A percentile compares a stretch with the other conserved stretches of the same genome.
phyloP scores from a whole-genome alignment of 768 basidiomycete species.

The Termitomyces sp. region DNA sequence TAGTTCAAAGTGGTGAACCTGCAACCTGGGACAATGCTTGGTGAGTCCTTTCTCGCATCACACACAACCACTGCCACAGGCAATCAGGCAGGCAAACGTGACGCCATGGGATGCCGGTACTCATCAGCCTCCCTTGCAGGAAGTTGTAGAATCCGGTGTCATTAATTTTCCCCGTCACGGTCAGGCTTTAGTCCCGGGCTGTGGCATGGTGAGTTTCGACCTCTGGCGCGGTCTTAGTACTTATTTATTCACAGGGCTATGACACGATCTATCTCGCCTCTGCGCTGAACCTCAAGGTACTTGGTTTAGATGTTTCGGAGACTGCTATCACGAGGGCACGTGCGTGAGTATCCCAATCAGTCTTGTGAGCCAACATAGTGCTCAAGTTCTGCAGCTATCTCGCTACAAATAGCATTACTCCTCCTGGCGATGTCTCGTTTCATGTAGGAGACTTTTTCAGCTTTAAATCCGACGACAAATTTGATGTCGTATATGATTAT shows the following conservation, averaged over 20 bases:
- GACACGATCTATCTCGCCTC: conserved; percentile 54
- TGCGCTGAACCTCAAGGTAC: conserved; percentile 37
- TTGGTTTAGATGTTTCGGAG: conserved; percentile 52
- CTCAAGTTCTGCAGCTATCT: background rate
- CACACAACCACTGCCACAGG: background rate
- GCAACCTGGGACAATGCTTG: conserved; percentile 23
- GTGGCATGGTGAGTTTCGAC: conserved; percentile 36
- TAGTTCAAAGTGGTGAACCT: conserved; percentile 19
- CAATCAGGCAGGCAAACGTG: conserved; percentile 35
- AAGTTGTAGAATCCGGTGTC: conserved; percentile 39
- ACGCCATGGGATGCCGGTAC: conserved; percentile 63
- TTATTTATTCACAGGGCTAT: conserved; percentile 40
- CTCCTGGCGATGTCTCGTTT: conserved; percentile 30
- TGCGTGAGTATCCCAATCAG: conserved; percentile 18
- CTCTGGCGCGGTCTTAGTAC: background rate
- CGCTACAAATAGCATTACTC: background rate
- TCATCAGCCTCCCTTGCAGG: conserved; percentile 47
- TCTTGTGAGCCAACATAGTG: background rate
- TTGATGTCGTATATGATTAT: conserved; percentile 64
- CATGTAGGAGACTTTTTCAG: conserved; percentile 50
- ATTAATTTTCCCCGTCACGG: conserved; percentile 35
- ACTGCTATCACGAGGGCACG: conserved; percentile 46
- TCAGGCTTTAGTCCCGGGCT: conserved; percentile 34
- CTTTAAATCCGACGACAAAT: conserved; percentile 29
- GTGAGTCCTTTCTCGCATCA: too few relatives aligned